A percentile compares a stretch with the other conserved stretches of the same genome.
These are phyloP conservation scores for Phoenix roebelenii DNA, from an alignment of 176 grass and related monocot genomes.

Conservation along the genomic window DNA sequence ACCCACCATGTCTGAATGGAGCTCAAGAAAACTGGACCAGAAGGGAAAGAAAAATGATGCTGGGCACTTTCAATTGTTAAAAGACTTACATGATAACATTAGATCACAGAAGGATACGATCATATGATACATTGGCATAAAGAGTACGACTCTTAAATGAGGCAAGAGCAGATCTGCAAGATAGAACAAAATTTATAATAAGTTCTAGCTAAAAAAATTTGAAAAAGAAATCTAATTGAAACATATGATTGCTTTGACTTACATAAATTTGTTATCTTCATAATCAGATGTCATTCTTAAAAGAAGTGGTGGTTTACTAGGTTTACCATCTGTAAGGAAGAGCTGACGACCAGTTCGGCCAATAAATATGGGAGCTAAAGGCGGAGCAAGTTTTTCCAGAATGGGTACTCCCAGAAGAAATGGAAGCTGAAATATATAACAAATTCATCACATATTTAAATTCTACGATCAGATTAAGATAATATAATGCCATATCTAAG, in stretches of 20 bases:
- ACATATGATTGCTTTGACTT: conserved; percentile 12
- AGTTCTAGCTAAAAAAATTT: no score
- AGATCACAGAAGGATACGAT: conserved; percentile 55
- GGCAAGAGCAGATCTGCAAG: conserved; percentile 55
- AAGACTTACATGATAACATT: no score
- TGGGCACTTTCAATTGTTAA: no score
- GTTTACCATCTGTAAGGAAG: conserved; percentile 74
- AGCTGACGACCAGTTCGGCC: conserved; percentile 70
- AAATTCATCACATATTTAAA: neutral
- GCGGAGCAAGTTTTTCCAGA: conserved; percentile 69
- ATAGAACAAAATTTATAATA: neutral
- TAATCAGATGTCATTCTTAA: conserved; percentile 62
- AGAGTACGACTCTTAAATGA: conserved; percentile 56
- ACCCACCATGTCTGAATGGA: conserved; percentile 70
- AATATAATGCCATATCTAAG: no score
- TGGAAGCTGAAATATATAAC: conserved; percentile 45
- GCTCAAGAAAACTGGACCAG: conserved; percentile 38
- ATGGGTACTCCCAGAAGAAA: conserved; percentile 68
- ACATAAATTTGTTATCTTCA: conserved; percentile 57
- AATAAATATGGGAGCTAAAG: conserved; percentile 65
- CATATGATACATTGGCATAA: conserved; percentile 87
- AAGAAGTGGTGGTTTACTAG: conserved; percentile 66
- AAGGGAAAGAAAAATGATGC: conserved; percentile 7
- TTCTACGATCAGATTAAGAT: no score
- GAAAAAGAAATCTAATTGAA: neutral